Percentiles rank a stretch among this genome's conserved stretches.
These are phyloP conservation scores for Madurella fahalii DNA, from an alignment of 2,329 filamentous ascomycete species.

Conservation along the genomic window DNA sequence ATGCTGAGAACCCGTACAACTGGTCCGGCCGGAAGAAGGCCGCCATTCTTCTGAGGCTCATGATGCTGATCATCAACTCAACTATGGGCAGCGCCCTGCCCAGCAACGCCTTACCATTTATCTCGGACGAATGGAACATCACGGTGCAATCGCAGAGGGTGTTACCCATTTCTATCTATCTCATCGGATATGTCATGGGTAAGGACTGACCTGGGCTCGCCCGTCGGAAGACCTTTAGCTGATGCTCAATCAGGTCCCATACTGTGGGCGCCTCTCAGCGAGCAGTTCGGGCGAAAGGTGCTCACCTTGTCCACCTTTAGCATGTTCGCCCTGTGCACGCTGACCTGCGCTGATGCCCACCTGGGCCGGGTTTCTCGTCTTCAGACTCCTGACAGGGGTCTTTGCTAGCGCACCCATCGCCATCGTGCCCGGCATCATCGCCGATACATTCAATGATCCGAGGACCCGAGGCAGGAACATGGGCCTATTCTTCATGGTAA, in stretches of 20 bases:
- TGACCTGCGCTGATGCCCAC: constrained; percentile 54
- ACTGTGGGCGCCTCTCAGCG: constrained; percentile 61
- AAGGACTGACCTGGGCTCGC: constrained; percentile 1
- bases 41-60: constrained; percentile 50
- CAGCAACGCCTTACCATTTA: constrained; percentile 57
- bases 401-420: constrained; percentile 57
- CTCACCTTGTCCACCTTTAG: constrained; percentile 44
- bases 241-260: constrained; percentile 39
- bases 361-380: constrained; percentile 50
- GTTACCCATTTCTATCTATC: constrained; percentile 59
- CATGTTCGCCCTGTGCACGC: constrained; percentile 47
- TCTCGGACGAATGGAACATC: constrained; percentile 54
- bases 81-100: constrained; percentile 64
- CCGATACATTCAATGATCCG: constrained; percentile 60
- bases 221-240: background rate
- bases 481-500: constrained; percentile 60
- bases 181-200: constrained; percentile 58
- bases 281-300: constrained; percentile 57
- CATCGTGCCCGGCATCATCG: constrained; percentile 60
- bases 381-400: constrained; percentile 50
- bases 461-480: constrained; percentile 55
- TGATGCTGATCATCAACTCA: constrained; percentile 61
- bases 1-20: constrained; percentile 52
- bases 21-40: constrained; percentile 53
- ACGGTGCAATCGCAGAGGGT: constrained; percentile 43